Conservation (phyloP, 23 red algal species). For the Agarophyton chilense region DNA sequence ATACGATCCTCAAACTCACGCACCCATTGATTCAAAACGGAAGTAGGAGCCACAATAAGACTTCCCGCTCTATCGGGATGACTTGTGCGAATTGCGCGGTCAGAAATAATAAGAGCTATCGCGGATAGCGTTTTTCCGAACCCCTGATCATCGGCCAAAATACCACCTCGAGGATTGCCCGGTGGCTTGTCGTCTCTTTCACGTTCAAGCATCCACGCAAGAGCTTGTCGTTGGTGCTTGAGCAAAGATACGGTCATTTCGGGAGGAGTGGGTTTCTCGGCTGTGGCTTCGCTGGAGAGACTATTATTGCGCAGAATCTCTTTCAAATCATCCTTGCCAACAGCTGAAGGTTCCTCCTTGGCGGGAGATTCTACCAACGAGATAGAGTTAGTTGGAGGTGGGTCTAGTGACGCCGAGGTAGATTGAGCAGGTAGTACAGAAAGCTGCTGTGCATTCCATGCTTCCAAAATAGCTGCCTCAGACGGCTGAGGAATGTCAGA, state of each 20-base stretch:
- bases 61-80: background rate
- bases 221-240: constrained; percentile 70
- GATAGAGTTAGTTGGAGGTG: background rate
- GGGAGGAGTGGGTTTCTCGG: constrained; percentile 24
- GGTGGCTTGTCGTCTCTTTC: constrained; percentile 28
- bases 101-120: constrained; percentile 31
- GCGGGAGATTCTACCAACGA: background rate
- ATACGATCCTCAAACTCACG: constrained; percentile 44
- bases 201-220: constrained; percentile 81
- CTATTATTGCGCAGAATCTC: background rate
- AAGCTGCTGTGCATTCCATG: background rate
- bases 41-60: constrained; percentile 73
- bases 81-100: background rate
- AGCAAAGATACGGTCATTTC: constrained; percentile 50
- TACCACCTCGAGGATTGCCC: constrained; percentile 17
- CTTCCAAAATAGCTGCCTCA: background rate
- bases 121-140: constrained; percentile 73
- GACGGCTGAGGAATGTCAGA: no score
- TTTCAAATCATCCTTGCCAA: background rate
- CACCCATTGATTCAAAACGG: constrained; percentile 75
- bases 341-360: background rate
- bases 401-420: background rate
- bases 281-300: constrained; percentile 53
- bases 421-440: background rate
- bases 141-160: constrained; percentile 65